Evolutionary conservation across 495 filamentous ascomycete species (phyloP), one percentile per base, ranked within the genome.

Genomic region (Aspergillus egyptiacus): DNA sequence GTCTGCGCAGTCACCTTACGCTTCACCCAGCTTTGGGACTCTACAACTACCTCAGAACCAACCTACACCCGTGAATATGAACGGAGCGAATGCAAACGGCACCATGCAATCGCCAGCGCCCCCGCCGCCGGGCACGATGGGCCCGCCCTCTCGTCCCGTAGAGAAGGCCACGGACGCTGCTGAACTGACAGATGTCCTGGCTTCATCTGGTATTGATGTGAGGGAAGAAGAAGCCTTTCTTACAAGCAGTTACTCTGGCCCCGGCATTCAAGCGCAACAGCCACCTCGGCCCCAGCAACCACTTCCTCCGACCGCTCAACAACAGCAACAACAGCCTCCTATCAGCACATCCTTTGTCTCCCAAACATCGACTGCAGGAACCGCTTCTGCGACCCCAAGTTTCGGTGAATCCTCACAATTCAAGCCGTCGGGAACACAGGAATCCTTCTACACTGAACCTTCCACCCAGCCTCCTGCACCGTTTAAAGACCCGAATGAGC

Each of bases 131-230:
- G 79, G 79, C 36, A 71, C 76, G 14, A 95, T 95, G 90, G 86
- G 86, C 0, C 90, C 90, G 14, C 90, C 90, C 1, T 82, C 81
- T 27, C 85, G 82, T 42, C 85, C 87, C 14, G 72, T 72, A 6
- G 83, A 86, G 24, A 81, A 80, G 48, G 78, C 82, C 0, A 74
- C 74, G 0, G 89, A 88, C 63, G 79, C 84, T 31, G 78, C 82
- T 34, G 80, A 87, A 46, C 71, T 89, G 40, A 83, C 78, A 38
- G 90, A 96, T 72, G 82, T 89, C 37, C 61, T 95, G 48, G 77
- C 79, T 23, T 83, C 80, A 25, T 85, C 88, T 18, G 89, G 87
- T 40, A 84, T 96, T 48, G 86, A 95, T 71, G 69, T 95, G 1
- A 79, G 79, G 42, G 88, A 85, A 60, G 90, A 96, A 61, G 87